Base-by-base conservation (phyloP, 495 filamentous ascomycete genomes). In the Rostrohypoxylon terebratum region DNA sequence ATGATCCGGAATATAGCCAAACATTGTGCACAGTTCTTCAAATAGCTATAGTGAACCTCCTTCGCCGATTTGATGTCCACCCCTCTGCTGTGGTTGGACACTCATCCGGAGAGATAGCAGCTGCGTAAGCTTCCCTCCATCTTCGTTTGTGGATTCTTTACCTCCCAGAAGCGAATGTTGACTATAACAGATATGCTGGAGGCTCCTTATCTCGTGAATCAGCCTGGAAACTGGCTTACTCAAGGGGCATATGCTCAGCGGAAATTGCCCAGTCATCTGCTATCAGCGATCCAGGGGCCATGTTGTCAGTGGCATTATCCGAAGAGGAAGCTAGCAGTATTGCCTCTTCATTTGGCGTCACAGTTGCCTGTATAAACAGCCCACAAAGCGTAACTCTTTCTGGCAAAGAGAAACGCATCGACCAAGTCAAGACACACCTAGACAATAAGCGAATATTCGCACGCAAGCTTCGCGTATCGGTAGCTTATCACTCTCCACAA, bases 21-120 rank as follows among this genome's bases (percentile, higher is more conserved):
- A 68, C 83, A 9, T 48, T 83, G 33, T 86, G 76, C 50, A 84
- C 82, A 9, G 78, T 75, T 14, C 20, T 87, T 0, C 84, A 87
- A 65, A 61, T 87, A 10, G 82, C 81, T 2, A 57, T 91, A 11
- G 83, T 88, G 0, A 79, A 86, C 6, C 67, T 91, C 1, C 73
- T 90, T 1, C 44, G 53, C 4, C 75, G 66, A 18, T 88, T 84
- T 80, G 78, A 79, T 16, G 75, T 90, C 14, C 38, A 48, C 0
- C 83, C 86, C 0, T 44, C 59, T 13, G 79, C 79, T 21, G 85
- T 87, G 0, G 77, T 87, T 0, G 87, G 88, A 11, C 87, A 90
- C 72, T 90, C 88, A 2, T 87, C 83, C 61, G 88, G 88, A 1
- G 88, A 90, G 68, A 90, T 90, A 69, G 78, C 74, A 11, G 80